Percentiles rank a stretch among this genome's conserved stretches.
Evolutionary conservation across 1,284 basidiomycete species (phyloP).

Genomic region (Fistulinella cinereoalba): DNA sequence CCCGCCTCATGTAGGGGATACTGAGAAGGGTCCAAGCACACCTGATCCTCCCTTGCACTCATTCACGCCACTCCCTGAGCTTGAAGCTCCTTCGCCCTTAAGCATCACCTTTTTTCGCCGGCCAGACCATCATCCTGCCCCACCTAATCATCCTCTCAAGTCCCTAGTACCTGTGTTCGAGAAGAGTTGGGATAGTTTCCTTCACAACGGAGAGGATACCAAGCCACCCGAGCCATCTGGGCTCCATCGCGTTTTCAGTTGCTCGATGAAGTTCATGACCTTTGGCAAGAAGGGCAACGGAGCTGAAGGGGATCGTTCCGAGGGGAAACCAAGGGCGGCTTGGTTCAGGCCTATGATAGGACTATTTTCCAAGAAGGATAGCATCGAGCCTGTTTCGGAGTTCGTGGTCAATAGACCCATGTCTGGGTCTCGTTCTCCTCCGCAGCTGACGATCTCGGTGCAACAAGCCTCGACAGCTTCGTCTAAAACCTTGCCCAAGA

Average conservation of each 20-base stretch:
- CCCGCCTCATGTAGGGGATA: conserved; percentile 20
- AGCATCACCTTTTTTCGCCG: conserved; percentile 42
- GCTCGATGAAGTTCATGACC: conserved; percentile 45
- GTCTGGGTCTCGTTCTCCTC: conserved; percentile 22
- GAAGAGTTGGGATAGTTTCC: conserved; percentile 52
- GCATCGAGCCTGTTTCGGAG: conserved; percentile 12
- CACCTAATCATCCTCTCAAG: conserved; percentile 29
- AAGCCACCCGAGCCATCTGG: conserved; percentile 14
- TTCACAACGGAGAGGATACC: conserved; percentile 36
- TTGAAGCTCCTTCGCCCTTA: conserved; percentile 35
- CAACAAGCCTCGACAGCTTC: conserved; percentile 32
- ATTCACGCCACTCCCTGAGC: conserved; percentile 50
- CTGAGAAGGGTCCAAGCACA: conserved; percentile 31
- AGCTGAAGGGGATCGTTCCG: conserved; percentile 10
- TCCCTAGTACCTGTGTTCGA: conserved; percentile 36
- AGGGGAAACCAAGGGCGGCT: conserved; percentile 19
- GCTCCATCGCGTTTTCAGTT: conserved; percentile 29
- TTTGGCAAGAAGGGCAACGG: conserved; percentile 38
- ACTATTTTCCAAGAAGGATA: conserved; percentile 26
- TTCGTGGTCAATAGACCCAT: conserved; percentile 25
- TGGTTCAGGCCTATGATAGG: conserved; percentile 29
- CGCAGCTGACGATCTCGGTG: conserved; percentile 46
- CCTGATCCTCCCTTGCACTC: conserved; percentile 38
- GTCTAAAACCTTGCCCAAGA: conserved; percentile 32
- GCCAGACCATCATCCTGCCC: conserved; percentile 29